phyloP scores from a whole-genome alignment of 495 filamentous ascomycete genomes.

The Penicillium salamii region DNA sequence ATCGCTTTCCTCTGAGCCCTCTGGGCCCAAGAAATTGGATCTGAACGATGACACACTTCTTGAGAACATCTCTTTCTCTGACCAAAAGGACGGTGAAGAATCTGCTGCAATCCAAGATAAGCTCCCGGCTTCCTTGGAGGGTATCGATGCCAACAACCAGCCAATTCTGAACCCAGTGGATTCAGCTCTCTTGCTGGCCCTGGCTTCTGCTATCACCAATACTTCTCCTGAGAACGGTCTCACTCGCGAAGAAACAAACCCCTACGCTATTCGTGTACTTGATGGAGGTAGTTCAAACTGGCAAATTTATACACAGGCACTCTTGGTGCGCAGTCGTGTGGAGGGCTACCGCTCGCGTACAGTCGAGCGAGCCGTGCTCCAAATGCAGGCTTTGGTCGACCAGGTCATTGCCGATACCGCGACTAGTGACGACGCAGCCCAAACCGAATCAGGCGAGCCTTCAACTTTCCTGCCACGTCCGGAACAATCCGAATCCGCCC shows the following conservation, averaged over 20 bases:
- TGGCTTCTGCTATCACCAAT: slow-evolving; percentile 85
- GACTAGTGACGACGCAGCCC: slow-evolving; percentile 31
- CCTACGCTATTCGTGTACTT: slow-evolving; percentile 85
- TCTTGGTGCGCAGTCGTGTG: slow-evolving; percentile 83
- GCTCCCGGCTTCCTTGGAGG: slow-evolving; percentile 57
- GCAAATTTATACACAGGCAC: slow-evolving; percentile 94
- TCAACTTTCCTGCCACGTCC: slow-evolving; percentile 82
- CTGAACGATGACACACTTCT: slow-evolving; percentile 92
- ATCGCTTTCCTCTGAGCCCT: slow-evolving; percentile 16
- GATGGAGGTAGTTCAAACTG: slow-evolving; percentile 90
- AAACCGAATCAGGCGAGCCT: slow-evolving; percentile 27
- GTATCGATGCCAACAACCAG: slow-evolving; percentile 73
- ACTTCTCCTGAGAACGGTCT: slow-evolving; percentile 78
- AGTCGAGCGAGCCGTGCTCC: slow-evolving; percentile 81
- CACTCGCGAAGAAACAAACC: slow-evolving; percentile 87
- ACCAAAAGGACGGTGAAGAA: slow-evolving; percentile 46
- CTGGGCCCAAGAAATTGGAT: slow-evolving; percentile 62
- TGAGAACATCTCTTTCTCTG: slow-evolving; percentile 77
- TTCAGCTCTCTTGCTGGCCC: slow-evolving; percentile 74
- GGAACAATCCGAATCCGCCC: slow-evolving; percentile 72
- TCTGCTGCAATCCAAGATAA: slow-evolving; percentile 45
- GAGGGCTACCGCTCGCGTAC: slow-evolving; percentile 84
- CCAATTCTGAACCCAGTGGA: slow-evolving; percentile 81
- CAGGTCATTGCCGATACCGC: slow-evolving; percentile 91
- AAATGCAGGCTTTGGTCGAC: slow-evolving; percentile 94